Evolutionary conservation across 73 alveolate species (phyloP).

Genomic region (Tetrahymena borealis): DNA sequence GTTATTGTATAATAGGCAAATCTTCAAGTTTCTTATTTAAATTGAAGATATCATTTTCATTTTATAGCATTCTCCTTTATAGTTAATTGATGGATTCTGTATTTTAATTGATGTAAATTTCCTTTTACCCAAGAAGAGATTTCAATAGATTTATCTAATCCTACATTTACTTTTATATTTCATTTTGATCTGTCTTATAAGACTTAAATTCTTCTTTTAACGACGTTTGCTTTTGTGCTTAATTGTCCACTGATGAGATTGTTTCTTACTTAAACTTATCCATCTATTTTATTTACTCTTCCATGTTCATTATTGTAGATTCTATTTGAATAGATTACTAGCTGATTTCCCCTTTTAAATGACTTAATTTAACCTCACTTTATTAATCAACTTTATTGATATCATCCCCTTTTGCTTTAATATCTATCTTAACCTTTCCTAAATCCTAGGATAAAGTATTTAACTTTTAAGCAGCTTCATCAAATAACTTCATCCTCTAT

Average conservation of each 20-base stretch:
- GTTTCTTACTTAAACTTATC: background rate
- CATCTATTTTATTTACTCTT: background rate
- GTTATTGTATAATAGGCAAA: background rate
- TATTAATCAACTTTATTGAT: background rate
- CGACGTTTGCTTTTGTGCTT: background rate
- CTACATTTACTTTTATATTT: background rate
- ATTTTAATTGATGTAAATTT: background rate
- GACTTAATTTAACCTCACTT: background rate
- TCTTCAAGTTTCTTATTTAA: background rate
- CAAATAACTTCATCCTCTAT: background rate
- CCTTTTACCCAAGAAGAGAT: background rate
- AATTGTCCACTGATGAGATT: background rate
- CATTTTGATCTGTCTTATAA: background rate
- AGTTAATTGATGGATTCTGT: background rate
- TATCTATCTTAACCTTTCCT: background rate
- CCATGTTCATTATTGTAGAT: background rate
- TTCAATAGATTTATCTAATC: background rate
- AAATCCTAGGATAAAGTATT: background rate
- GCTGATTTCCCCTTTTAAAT: background rate
- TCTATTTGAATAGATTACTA: background rate
- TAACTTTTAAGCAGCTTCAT: background rate
- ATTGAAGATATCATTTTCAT: background rate
- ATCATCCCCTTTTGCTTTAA: background rate
- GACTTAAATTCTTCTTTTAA: background rate
- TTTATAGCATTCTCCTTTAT: background rate